Base-by-base conservation (phyloP, 116 monocot species). In the Zostera marina region DNA sequence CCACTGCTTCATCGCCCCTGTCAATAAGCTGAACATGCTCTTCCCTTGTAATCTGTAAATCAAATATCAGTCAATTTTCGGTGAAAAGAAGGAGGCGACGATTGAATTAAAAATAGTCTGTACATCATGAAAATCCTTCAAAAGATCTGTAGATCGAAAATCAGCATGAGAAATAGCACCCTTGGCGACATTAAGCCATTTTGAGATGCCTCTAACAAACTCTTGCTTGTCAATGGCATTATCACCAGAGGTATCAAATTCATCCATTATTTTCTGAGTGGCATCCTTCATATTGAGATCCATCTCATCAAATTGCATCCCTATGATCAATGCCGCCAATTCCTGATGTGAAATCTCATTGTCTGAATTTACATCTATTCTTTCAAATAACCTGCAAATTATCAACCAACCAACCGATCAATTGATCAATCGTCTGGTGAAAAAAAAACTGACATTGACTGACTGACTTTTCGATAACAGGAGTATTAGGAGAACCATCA, bases 171-270 rank as follows among this genome's bases (percentile, higher is more conserved):
- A 56, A 70, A 84, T 63, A 21, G 72, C 25, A 16, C 41, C 64
- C 60, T 75, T 81, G 46, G 91, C 91, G 67, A 83, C 83, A 40
- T 65, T 43, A 25, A 99, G 72, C 99, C 99, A 99, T 63, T 62
- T 90, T 38, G 68, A 68, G 1, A 91, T 75, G 44, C 91, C 99
- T 15, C 21, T 41, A 26, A 83, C 26, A 58, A 99, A 99, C 65
- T 99, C 98, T 0, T 51, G 32, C 53, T 72, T 68, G 55, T 87
- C 74, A 38, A 99, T 81, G 25, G 3, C 54, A 10, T 41, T 51
- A 79, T 99, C 79, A 1, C 68, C 25, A n/a, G 91, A 91, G 46
- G 73, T 91, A 68, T 99, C 99, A 69, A 99, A 87, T 56, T 99
- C 99, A 32, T 39, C 49, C 99, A 99, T 99, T 53, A 99, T 44